These are phyloP conservation scores for Hymenoscyphus fraxineus DNA, from an alignment of 2,329 filamentous ascomycete species.

Conservation along the genomic window DNA sequence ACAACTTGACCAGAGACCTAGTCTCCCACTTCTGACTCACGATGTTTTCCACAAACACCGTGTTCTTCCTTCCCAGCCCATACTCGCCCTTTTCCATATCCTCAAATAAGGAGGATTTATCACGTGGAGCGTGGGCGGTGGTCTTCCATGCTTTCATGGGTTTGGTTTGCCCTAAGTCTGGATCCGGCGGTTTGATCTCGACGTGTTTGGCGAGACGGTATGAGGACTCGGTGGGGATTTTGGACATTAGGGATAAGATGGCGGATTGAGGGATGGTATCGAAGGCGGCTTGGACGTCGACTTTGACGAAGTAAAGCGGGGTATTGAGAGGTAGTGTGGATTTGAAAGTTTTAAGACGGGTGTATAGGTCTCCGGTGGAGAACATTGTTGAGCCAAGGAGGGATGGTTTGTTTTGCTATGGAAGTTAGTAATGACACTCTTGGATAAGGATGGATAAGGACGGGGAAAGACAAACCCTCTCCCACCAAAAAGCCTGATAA, in stretches of 20 bases:
- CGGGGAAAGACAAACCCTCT: constrained; percentile 53
- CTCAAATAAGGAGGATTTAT: constrained; percentile 32
- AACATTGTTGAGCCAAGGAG: constrained; percentile 76
- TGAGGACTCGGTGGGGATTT: constrained; percentile 49
- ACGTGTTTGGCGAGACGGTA: constrained; percentile 75
- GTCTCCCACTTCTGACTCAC: constrained; percentile 55
- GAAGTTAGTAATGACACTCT: constrained; percentile 8
- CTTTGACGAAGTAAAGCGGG: constrained; percentile 79
- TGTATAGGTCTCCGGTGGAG: constrained; percentile 76
- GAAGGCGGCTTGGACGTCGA: constrained; percentile 89
- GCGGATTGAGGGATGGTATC: constrained; percentile 87
- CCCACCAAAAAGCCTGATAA: constrained; percentile 72
- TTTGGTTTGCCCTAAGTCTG: constrained; percentile 9
- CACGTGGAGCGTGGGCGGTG: constrained; percentile 28
- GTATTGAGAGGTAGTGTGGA: constrained; percentile 38
- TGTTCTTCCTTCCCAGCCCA: constrained; percentile 47
- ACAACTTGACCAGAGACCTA: constrained; percentile 61
- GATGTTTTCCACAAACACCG: constrained; percentile 72
- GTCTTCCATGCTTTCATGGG: constrained; percentile 32
- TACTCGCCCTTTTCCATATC: constrained; percentile 24
- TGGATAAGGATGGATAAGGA: not conserved
- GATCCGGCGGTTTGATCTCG: constrained; percentile 54
- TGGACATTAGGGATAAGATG: constrained; percentile 63
- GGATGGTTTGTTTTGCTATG: constrained; percentile 46
- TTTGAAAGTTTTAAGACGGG: constrained; percentile 68